Evolutionary conservation across 179 eudicot genomes (phyloP).

Genomic region (Silene noctiflora): DNA sequence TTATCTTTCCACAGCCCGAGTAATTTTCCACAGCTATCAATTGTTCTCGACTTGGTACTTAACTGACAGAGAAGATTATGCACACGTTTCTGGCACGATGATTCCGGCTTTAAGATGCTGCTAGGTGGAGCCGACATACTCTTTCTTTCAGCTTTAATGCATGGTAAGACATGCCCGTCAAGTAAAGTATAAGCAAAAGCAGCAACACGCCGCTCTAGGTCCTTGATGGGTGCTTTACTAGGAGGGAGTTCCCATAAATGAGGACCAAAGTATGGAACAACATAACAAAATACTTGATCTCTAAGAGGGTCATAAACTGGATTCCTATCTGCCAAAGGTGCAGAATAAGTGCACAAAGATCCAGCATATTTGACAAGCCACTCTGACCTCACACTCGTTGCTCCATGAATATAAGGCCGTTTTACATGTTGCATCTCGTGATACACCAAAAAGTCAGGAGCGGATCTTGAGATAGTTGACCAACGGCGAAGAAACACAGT

Average conservation of each 20-base stretch:
- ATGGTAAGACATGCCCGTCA: slow-evolving; percentile 81
- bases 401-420: slow-evolving; percentile 74
- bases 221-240: slow-evolving; percentile 51
- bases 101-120: slow-evolving; percentile 69
- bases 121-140: slow-evolving; percentile 56
- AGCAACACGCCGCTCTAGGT: slow-evolving; percentile 39
- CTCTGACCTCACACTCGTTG: slow-evolving; percentile 65
- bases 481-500: slow-evolving; percentile 67
- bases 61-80: slow-evolving; percentile 62
- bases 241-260: slow-evolving; percentile 66
- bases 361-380: slow-evolving; percentile 79
- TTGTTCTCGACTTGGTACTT: slow-evolving; percentile 38
- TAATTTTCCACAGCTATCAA: slow-evolving; percentile 54
- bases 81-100: slow-evolving; percentile 66
- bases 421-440: slow-evolving; percentile 57
- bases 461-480: slow-evolving; percentile 57
- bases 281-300: slow-evolving; percentile 63
- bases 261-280: slow-evolving; percentile 63
- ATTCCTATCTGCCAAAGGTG: slow-evolving; percentile 58
- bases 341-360: slow-evolving; percentile 54
- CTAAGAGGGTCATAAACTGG: slow-evolving; percentile 57
- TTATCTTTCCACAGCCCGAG: slow-evolving; percentile 55
- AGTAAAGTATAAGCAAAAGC: slow-evolving; percentile 77
- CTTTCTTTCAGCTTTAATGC: slow-evolving; percentile 47
- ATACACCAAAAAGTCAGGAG: slow-evolving; percentile 78